Base-by-base conservation (phyloP, 768 basidiomycete species). In the Dioszegia crocea region DNA sequence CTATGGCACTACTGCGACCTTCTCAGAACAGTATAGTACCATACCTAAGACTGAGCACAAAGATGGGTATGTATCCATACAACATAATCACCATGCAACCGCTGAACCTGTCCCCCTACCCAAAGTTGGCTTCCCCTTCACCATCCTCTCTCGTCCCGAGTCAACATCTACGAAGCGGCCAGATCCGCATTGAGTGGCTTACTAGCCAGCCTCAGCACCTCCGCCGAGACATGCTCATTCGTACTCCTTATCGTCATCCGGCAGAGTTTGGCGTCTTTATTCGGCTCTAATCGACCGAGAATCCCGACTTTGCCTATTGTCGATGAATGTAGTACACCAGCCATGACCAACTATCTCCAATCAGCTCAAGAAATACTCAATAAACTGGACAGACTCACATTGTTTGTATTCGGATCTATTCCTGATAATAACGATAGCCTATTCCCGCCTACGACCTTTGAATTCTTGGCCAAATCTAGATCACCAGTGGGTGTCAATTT, bases 281-380 rank as follows among this genome's bases (percentile, higher is more conserved):
- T 99, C 1, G 96, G 96, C 77, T 99, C 96, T 27, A 97, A 76
- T 55, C 96, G 83, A 63, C 97, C 77, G 62, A 99, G 80, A 73
- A 96, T 98, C 5, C 96, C 96, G 49, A 98, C 90, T 78, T 98
- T 98, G 31, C 94, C 94, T 3, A 88, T 88, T 4, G 80, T 76
- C n/a, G 88, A 86, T 80, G 86, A 94, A 75, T 98, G 91, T 50
- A 99, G 79, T 30, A 99, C 89, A n/a, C 88, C 93, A n/a, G 92
- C 96, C 21, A 84, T 88, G 17, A 98, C 93, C 41, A 91, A 64
- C 75, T 76, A 51, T 17, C 21, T 26, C 19, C 8, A 21, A 24
- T 59, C 43, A 62, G 52, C 50, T 39, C 27, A 2, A 11, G 3
- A 5, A 36, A 2, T 27, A 27, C 24, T 11, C 16, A 26, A 11